Evolutionary conservation across 1,284 basidiomycete species (phyloP).

Genomic region (Ganoderma sp.): DNA sequence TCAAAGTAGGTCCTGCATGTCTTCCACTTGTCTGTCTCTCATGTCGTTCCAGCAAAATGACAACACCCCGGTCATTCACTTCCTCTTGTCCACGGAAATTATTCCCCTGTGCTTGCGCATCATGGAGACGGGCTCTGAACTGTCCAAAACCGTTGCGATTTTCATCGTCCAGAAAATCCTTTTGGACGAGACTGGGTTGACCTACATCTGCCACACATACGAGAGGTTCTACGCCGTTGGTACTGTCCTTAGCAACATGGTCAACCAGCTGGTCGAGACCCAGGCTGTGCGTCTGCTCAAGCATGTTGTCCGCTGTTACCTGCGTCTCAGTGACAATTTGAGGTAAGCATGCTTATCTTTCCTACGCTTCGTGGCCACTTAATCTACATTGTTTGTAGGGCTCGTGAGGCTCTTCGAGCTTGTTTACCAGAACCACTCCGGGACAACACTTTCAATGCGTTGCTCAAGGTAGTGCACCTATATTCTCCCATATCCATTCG

Average conservation of each 20-base stretch:
- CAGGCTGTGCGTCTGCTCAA: conserved; percentile 97
- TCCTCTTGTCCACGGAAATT: conserved; percentile 98
- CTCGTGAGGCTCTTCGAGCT: conserved; percentile 93
- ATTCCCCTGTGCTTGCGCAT: conserved; percentile 99
- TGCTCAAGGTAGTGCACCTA: conserved; percentile 75
- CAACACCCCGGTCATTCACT: conserved; percentile 98
- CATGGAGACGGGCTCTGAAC: conserved; percentile 99
- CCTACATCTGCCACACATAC: conserved; percentile 99
- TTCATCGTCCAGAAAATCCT: conserved; percentile 99
- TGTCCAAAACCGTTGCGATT: conserved; percentile 99
- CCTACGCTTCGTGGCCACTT: background rate
- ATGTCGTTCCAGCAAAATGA: conserved; percentile 84
- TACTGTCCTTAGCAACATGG: conserved; percentile 99
- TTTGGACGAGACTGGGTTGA: conserved; percentile 95
- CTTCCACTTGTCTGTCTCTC: conserved; percentile 8
- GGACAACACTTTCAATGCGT: conserved; percentile 90
- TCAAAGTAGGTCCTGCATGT: conserved; percentile 68
- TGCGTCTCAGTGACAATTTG: conserved; percentile 95
- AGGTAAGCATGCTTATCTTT: conserved; percentile 58
- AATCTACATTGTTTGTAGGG: conserved; percentile 53
- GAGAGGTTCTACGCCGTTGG: conserved; percentile 99
- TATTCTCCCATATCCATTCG: background rate
- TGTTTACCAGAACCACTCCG: conserved; percentile 97
- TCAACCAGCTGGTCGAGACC: conserved; percentile 93
- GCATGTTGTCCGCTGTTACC: conserved; percentile 97